Evolutionary conservation across 257 asterid genomes (phyloP).

Genomic region (Scutellaria barbata): DNA sequence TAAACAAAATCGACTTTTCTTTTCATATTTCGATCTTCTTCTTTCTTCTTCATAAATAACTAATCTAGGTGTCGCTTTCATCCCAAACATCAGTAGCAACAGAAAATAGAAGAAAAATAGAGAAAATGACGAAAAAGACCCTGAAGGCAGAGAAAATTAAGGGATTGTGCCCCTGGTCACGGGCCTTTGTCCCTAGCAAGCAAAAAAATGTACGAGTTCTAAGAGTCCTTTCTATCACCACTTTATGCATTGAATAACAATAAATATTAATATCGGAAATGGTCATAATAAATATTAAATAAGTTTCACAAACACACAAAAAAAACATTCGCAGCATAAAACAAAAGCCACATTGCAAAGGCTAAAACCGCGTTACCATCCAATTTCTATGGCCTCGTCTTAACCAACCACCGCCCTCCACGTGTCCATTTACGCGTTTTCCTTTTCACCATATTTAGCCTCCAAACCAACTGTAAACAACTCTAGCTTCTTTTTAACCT

Average conservation of each 20-base stretch:
- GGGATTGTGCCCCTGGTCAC: conserved; percentile 55
- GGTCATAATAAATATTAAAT: conserved; percentile 16
- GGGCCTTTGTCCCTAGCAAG: conserved; percentile 57
- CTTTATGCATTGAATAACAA: conserved; percentile 3
- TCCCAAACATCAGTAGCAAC: conserved; percentile 23
- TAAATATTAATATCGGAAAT: conserved; percentile 21
- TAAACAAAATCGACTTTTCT: too few species aligned
- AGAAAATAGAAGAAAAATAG: background rate
- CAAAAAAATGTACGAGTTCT: conserved; percentile 41
- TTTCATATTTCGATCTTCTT: too few species aligned
- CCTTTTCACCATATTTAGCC: conserved; percentile 12
- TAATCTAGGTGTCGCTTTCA: conserved; percentile 34
- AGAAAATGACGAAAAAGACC: conserved; percentile 26
- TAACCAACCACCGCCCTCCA: conserved; percentile 37
- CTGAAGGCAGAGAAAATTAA: conserved; percentile 18
- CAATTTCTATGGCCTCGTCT: conserved; percentile 13
- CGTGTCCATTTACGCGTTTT: conserved; percentile 47
- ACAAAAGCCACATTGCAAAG: conserved; percentile 32
- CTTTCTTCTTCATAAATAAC: too few species aligned
- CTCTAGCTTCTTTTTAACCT: too few species aligned
- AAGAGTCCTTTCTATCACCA: conserved; percentile 25
- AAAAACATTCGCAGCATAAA: conserved; percentile 43
- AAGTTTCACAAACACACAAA: conserved; percentile 10
- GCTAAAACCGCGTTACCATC: conserved; percentile 45
- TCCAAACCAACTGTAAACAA: background rate